Evolutionary conservation across 495 filamentous ascomycete genomes (phyloP).

Genomic region (Echria macrotheca): DNA sequence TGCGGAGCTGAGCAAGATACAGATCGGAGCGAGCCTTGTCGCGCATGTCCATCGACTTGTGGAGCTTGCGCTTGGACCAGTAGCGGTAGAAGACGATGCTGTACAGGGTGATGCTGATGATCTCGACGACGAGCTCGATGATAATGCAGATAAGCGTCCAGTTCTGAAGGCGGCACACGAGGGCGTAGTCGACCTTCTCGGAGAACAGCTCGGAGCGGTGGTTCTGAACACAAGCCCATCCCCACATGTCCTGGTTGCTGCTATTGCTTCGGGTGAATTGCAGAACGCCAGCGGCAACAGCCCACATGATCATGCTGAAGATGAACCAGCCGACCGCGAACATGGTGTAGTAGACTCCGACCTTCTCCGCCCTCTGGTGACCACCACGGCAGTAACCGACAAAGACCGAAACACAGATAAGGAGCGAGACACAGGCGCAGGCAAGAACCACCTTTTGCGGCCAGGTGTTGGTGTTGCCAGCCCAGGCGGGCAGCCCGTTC

Average conservation of each 20-base stretch:
- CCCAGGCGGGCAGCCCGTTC: slow-evolving; percentile 80
- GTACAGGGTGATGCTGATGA: slow-evolving; percentile 88
- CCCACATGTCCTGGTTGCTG: slow-evolving; percentile 85
- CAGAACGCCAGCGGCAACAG: slow-evolving; percentile 75
- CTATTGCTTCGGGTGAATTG: slow-evolving; percentile 68
- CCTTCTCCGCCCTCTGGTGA: slow-evolving; percentile 83
- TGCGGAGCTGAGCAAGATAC: slow-evolving; percentile 89
- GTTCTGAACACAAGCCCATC: slow-evolving; percentile 91
- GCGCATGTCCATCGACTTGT: slow-evolving; percentile 92
- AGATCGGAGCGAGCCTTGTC: slow-evolving; percentile 90
- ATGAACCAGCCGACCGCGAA: slow-evolving; percentile 92
- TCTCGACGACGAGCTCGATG: slow-evolving; percentile 92
- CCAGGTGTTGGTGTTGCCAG: slow-evolving; percentile 72
- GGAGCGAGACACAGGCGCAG: slow-evolving; percentile 73
- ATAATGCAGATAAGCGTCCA: slow-evolving; percentile 95
- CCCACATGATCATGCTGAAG: slow-evolving; percentile 92
- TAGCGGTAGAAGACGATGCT: slow-evolving; percentile 92
- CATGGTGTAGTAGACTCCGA: slow-evolving; percentile 85
- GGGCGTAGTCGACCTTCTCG: slow-evolving; percentile 74
- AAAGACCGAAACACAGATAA: slow-evolving; percentile 74
- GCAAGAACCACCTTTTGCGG: slow-evolving; percentile 77
- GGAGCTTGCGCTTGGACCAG: slow-evolving; percentile 88
- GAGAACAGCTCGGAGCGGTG: slow-evolving; percentile 67
- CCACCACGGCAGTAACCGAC: slow-evolving; percentile 85
- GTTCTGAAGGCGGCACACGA: slow-evolving; percentile 95